phyloP scores from a whole-genome alignment of 345 rosid genomes.

The Bruguiera gymnorhiza region DNA sequence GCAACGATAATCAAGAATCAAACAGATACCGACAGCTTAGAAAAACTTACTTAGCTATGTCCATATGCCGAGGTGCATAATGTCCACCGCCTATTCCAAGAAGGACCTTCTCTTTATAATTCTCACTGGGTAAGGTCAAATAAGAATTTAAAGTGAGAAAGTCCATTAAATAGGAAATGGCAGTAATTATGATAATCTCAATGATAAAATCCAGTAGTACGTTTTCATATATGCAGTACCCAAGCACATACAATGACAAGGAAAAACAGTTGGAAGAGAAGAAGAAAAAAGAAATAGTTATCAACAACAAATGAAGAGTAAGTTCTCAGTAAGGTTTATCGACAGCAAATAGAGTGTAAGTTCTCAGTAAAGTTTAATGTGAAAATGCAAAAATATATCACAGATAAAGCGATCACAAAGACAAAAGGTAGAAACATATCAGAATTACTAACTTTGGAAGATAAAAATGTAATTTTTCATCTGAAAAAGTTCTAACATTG shows the following conservation, averaged over 20 bases:
- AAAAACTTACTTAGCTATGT: slow-evolving; percentile 62
- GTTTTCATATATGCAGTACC: too few relatives aligned
- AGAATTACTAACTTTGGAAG: too few relatives aligned
- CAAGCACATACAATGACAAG: not conserved
- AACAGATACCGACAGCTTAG: not conserved
- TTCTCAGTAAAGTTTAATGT: not conserved
- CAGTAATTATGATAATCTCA: not conserved
- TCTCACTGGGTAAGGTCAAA: slow-evolving; percentile 38
- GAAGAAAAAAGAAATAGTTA: not conserved
- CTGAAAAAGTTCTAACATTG: too few relatives aligned
- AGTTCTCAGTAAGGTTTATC: not conserved
- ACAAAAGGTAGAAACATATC: too few relatives aligned
- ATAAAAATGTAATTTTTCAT: too few relatives aligned
- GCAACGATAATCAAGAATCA: not conserved
- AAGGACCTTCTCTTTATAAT: slow-evolving; percentile 60
- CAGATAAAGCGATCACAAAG: not conserved
- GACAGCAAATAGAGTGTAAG: not conserved
- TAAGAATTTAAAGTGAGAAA: slow-evolving; percentile 7
- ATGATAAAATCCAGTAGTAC: not conserved
- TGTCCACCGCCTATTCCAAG: slow-evolving; percentile 93
- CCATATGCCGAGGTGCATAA: slow-evolving; percentile 93
- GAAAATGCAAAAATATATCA: slow-evolving; percentile 2
- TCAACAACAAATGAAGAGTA: not conserved
- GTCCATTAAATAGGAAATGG: not conserved
- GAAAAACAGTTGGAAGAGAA: not conserved